Evolutionary conservation across 768 basidiomycete species (phyloP), one percentile per base, ranked within the genome.

Genomic region (Pholiota conissans): DNA sequence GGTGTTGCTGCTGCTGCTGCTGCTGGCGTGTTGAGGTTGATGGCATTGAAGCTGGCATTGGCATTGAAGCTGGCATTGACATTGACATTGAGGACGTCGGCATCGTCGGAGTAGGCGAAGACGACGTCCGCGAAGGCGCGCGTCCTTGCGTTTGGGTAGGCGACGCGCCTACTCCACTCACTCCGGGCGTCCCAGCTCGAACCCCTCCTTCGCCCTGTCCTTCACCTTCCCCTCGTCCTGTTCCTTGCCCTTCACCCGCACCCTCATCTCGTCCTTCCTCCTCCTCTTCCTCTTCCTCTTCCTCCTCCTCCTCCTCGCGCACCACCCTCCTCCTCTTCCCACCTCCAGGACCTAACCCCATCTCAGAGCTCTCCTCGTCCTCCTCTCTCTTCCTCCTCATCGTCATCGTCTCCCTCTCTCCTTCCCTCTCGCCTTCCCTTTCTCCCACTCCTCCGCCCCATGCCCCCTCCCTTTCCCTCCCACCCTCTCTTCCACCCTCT

Each of bases 271-370:
- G 10, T 10, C 42, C 26, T 22, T 11, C 30, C 45, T n/a, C 26
- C n/a, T 18, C 34, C 24, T 32, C 39, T 14, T 28, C 42, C 13
- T 30, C 46, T 20, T 55, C 53, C 32, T 53, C 59, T 20, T 56
- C 59, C 30, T 59, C 53, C 13, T 58, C 57, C 34, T 55, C 58
- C 32, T 56, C 53, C 48, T 59, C 55, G 55, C 47, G 28, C 37
- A n/a, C 48, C 39, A 7, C 55, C 37, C 13, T 48, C 61, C 56
- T 55, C 46, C 39, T 60, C 56, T 32, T 29, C 24, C 42, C 24
- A 16, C 13, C 30, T 32, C 30, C 30, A 13, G 13, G 30, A 32
- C 30, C 7, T 32, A 32, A 13, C 30, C 30, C 13, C 7, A 32
- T 32, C 7, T 6, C 13, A 32, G n/a, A n/a, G n/a, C n/a, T n/a